phyloP scores from a whole-genome alignment of 805 yeast species.

The Starmerella geochares region DNA sequence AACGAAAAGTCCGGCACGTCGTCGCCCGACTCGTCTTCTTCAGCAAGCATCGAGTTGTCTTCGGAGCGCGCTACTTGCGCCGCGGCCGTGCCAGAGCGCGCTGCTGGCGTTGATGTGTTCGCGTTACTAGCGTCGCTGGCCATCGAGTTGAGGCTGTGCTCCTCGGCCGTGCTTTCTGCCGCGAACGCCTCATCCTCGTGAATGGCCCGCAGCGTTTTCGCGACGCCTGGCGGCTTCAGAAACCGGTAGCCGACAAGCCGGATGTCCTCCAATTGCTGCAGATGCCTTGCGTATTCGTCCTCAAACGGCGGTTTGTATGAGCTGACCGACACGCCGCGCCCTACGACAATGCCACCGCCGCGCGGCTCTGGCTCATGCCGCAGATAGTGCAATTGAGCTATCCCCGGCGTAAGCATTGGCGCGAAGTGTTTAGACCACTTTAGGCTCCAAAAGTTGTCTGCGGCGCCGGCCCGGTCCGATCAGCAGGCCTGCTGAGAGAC shows the following conservation, averaged over 20 bases:
- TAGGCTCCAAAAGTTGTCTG: background rate
- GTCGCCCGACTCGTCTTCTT: slow-evolving; percentile 3
- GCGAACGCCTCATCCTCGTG: slow-evolving; percentile 26
- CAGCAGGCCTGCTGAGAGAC: too few relatives aligned
- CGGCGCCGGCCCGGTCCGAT: too few relatives aligned
- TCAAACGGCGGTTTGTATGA: slow-evolving; percentile 2
- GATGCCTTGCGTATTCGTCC: background rate
- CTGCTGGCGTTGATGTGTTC: too few relatives aligned
- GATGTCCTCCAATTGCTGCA: slow-evolving; percentile 8
- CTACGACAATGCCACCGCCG: background rate
- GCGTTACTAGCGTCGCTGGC: background rate
- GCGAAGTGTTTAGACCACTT: too few relatives aligned
- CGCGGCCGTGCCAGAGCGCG: background rate
- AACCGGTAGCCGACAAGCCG: slow-evolving; percentile 15
- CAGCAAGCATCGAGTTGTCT: background rate
- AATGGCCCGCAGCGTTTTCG: slow-evolving; percentile 40
- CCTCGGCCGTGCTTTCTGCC: background rate
- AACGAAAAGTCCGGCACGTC: slow-evolving; percentile 11
- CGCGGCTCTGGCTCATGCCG: background rate
- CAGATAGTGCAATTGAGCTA: background rate
- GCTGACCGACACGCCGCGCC: slow-evolving; percentile 2
- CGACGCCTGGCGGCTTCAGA: slow-evolving; percentile 50
- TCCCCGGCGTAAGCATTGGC: background rate
- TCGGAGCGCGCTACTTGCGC: background rate
- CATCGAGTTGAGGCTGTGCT: background rate